These are phyloP conservation scores for Kurtzmaniella cleridarum DNA, from an alignment of 805 yeast genomes.

Conservation along the genomic window DNA sequence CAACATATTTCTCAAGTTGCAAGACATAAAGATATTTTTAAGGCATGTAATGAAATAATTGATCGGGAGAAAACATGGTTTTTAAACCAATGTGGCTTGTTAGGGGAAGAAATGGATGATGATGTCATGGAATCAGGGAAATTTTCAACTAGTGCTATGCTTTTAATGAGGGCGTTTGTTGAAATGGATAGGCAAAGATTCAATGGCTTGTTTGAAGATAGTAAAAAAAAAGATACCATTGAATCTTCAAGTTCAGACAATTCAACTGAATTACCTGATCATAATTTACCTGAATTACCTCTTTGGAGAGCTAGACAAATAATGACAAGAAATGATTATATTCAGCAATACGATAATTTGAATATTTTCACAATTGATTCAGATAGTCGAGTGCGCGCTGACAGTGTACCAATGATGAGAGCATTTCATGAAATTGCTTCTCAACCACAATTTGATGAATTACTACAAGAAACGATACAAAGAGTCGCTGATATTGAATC, in stretches of 20 bases:
- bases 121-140: slow-evolving; percentile 85
- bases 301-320: slow-evolving; percentile 80
- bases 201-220: slow-evolving; percentile 33
- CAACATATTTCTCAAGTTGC: slow-evolving; percentile 75
- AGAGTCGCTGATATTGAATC: slow-evolving; percentile 74
- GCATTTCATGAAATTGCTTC: slow-evolving; percentile 76
- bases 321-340: slow-evolving; percentile 81
- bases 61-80: slow-evolving; percentile 85
- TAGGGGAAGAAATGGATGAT: slow-evolving; percentile 79
- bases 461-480: slow-evolving; percentile 58
- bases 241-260: slow-evolving; percentile 1
- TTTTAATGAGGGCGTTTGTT: slow-evolving; percentile 63
- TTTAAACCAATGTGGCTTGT: slow-evolving; percentile 71
- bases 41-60: slow-evolving; percentile 64
- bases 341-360: slow-evolving; percentile 66
- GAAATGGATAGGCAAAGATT: slow-evolving; percentile 50
- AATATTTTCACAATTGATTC: slow-evolving; percentile 79
- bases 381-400: slow-evolving; percentile 68
- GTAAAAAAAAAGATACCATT: slow-evolving; percentile 12
- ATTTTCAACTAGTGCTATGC: slow-evolving; percentile 69
- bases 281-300: slow-evolving; percentile 66
- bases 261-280: slow-evolving; percentile 25
- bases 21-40: slow-evolving; percentile 47
- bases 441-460: slow-evolving; percentile 64
- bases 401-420: slow-evolving; percentile 84